Evolutionary conservation across 2,329 filamentous ascomycete species (phyloP).

Genomic region (Albifimbria verrucaria): DNA sequence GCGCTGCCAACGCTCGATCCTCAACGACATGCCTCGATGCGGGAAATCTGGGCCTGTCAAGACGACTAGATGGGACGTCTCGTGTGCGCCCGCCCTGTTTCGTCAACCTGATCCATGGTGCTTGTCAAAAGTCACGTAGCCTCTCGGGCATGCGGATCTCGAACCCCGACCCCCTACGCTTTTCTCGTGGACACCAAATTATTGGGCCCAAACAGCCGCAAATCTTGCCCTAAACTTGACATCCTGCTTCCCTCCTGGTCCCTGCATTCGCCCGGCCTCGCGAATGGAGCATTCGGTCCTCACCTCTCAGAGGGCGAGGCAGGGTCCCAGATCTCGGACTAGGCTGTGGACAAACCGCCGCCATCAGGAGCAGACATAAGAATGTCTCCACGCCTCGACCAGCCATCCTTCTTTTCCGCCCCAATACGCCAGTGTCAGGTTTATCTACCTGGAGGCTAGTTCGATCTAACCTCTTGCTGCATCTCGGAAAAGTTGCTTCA

Average conservation of each 20-base stretch:
- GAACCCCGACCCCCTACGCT: conserved; percentile 8
- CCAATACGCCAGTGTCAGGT: conserved; percentile 9
- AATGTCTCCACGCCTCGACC: conserved; percentile 13
- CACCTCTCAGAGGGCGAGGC: conserved; percentile 8
- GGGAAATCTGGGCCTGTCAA: not conserved
- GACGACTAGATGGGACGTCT: too few species aligned
- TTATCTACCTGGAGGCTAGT: not conserved
- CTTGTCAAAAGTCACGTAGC: not conserved
- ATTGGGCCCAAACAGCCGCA: conserved; percentile 23
- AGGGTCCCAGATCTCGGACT: not conserved
- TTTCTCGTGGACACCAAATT: conserved; percentile 9
- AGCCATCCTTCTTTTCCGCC: conserved; percentile 22
- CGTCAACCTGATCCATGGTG: not conserved
- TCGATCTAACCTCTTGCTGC: not conserved
- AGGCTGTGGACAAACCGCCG: not conserved
- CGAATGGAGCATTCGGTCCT: conserved; percentile 16
- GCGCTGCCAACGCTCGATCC: not conserved
- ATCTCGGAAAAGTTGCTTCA: conserved; percentile 15
- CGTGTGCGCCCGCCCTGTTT: too few species aligned
- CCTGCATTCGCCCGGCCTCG: conserved; percentile 15
- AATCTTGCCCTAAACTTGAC: conserved; percentile 25
- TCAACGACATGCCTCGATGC: not conserved
- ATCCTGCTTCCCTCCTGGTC: conserved; percentile 22
- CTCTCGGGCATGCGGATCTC: conserved; percentile 8
- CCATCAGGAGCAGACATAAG: not conserved